phyloP scores from a whole-genome alignment of 2,329 filamentous ascomycete species.

The Colletotrichum gigasporum region DNA sequence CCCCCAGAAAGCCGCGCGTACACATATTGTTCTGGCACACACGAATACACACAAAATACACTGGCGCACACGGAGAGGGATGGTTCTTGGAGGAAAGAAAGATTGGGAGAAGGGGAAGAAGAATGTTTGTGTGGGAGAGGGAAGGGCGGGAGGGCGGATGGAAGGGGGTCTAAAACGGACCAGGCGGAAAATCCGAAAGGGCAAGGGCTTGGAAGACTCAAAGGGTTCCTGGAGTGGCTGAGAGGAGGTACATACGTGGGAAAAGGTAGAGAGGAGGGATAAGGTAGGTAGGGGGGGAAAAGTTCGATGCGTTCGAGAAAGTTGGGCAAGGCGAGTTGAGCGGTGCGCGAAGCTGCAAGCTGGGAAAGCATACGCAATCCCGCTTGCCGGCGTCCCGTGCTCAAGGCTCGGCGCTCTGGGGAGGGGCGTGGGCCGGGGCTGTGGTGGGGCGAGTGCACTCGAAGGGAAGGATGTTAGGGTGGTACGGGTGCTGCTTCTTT shows the following conservation, averaged over 20 bases:
- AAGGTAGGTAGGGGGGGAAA: neutral
- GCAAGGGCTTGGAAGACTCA: neutral
- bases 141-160: neutral
- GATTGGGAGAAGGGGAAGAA: neutral
- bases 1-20: neutral
- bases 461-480: slow-evolving; percentile 8
- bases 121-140: neutral
- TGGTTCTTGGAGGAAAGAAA: neutral
- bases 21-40: neutral
- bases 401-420: slow-evolving; percentile 31
- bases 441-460: neutral
- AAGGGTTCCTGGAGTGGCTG: neutral
- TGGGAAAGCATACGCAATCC: slow-evolving; percentile 33
- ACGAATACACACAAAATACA: neutral
- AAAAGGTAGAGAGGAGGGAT: neutral
- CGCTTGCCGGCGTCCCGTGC: slow-evolving; percentile 32
- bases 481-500: slow-evolving; percentile 4
- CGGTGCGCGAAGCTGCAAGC: slow-evolving; percentile 29
- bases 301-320: slow-evolving; percentile 15
- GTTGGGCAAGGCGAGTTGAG: slow-evolving; percentile 24
- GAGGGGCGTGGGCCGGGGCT: slow-evolving; percentile 27
- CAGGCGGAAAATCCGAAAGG: neutral
- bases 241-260: neutral
- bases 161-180: neutral
- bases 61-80: neutral